Conservation (phyloP, 257 asterid genomes). For the Solanum rostratum region DNA sequence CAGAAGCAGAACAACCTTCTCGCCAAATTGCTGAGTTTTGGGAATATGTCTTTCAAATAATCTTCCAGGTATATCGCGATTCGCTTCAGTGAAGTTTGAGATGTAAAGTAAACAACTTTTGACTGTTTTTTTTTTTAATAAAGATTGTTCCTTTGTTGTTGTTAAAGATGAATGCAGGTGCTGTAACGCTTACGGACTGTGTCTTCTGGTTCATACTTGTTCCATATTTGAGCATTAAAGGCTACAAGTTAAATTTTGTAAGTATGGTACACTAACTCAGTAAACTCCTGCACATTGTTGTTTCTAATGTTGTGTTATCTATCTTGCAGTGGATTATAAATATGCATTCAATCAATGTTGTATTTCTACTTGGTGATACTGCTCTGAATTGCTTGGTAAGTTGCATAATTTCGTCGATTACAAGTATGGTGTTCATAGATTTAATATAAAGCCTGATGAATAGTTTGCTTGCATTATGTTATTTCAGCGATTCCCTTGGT, state of each 20-base stretch:
- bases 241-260: conserved; percentile 74
- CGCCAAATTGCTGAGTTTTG: conserved; percentile 55
- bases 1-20: conserved; percentile 18
- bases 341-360: conserved; percentile 85
- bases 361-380: conserved; percentile 78
- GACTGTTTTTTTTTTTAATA: not conserved
- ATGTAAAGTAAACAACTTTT: not conserved
- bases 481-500: conserved; percentile 93
- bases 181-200: conserved; percentile 75
- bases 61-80: conserved; percentile 61
- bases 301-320: conserved; percentile 5
- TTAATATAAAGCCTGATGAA: not conserved
- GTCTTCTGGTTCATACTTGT: conserved; percentile 91
- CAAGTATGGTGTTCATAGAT: not conserved
- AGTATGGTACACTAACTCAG: conserved; percentile 9
- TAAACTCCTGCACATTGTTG: not conserved
- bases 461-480: not conserved
- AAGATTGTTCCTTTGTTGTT: not conserved
- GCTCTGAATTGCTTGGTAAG: conserved; percentile 80
- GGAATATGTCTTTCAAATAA: conserved; percentile 65
- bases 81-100: not conserved
- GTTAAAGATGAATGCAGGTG: conserved; percentile 90
- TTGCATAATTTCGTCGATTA: not conserved
- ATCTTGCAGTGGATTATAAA: conserved; percentile 66
- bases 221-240: conserved; percentile 72